Evolutionary conservation across 2,329 filamentous ascomycete species (phyloP), one percentile per base, ranked within the genome.

Genomic region (Epichloe scottii): DNA sequence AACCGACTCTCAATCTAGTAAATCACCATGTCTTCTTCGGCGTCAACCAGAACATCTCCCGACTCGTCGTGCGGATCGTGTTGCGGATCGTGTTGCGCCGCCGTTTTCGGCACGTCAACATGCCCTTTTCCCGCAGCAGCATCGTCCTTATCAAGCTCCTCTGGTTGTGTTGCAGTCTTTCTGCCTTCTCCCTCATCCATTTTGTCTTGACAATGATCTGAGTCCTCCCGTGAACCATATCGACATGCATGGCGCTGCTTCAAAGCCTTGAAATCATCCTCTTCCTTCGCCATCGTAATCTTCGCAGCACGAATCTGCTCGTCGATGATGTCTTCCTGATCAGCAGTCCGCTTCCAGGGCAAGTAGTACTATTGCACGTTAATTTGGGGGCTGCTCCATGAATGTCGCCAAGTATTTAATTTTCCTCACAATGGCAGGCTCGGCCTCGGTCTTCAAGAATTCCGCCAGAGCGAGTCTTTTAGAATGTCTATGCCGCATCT

Each of bases 11-110:
- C 23, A 43, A 17, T 44, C 77, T 71, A 95, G 71, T 95, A 95
- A 53, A 95, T 91, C 49, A 95, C 88, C 59, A 85, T 89, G 61
- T 95, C 89, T 70, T 96, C 89, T 54, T 89, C 87, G 50, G 85
- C 87, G 66, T 89, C 86, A 50, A 93, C 82, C 57, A 94, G 76
- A 51, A 91, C 83, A 61, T 90, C 87, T 49, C 81, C 85, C 48
- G 78, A 76, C 55, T 89, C 82, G 60, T 90, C 85, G 53, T 85
- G 76, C 58, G 77, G 63, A 53, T 72, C 73, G 60, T 67, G 72
- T 51, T 85, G 76, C 58, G 77, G 63, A 53, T 72, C 73, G 60
- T 67, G 72, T 51, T 71, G 57, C 35, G 43, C 45, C 44, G 23
- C 34, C 11, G 46, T 4, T 39, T 49, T 43, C 15, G 38, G 30